Base-by-base conservation (phyloP, 495 filamentous ascomycete genomes). In the Darksidea phi region DNA sequence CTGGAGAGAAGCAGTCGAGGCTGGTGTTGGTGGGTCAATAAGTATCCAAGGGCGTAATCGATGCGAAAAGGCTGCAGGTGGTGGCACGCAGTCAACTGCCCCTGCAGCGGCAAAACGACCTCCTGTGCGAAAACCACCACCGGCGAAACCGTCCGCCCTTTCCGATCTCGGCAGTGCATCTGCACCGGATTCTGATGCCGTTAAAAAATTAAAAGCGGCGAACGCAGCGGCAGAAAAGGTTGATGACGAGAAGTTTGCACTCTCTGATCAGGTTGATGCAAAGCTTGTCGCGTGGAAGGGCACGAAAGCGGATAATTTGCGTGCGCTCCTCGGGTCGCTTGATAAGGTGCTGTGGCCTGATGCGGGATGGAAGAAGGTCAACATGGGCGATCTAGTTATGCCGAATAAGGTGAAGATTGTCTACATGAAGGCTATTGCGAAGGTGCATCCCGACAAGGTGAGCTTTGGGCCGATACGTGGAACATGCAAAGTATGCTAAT, bases 401-500 rank as follows among this genome's bases (percentile, higher is more conserved):
- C 85, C 91, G 42, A 86, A 86, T 48, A 95, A 89, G 80, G 94
- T 97, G 49, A 98, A 98, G 84, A 84, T 97, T 54, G 81, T 88
- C 56, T 98, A 98, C 69, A 97, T 98, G 94, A 96, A 95, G 82
- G 94, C 90, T 5, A 97, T 98, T 84, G 88, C 85, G 6, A 97
- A 96, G 81, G 91, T 94, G 64, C 94, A 98, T 80, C 94, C 94
- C 61, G 94, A 98, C 72, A 98, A 98, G 86, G 94, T 97, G 78
- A 72, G 84, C 77, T 62, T 55, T 11, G 5, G 23, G 23, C 23
- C 51, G 23, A 68, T 51, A 38, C 54, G 47, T 46, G 7, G 26
- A 52, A 47, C n/a, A 46, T 32, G 38, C 20, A 13, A 42, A 43
- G 42, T 17, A 26, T 24, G 11, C 18, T 23, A 38, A 45, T 13